Percentiles rank a stretch among this genome's conserved stretches.
Evolutionary conservation across 768 basidiomycete genomes (phyloP).

Genomic region (Phaeolepiota aurea): DNA sequence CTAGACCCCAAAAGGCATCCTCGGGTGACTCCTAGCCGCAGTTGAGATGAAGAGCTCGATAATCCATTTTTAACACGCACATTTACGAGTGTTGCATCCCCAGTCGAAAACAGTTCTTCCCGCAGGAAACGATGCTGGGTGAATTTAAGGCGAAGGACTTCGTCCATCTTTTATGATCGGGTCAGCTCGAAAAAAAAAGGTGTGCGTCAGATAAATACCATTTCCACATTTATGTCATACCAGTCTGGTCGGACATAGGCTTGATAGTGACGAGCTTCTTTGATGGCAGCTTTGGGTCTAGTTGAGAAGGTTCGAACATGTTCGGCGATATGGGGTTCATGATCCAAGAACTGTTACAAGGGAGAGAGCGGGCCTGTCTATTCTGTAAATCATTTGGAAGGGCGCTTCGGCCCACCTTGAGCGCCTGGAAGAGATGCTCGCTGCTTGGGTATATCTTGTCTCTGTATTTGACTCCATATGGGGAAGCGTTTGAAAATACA

Average conservation of each 20-base stretch:
- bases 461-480: slow-evolving; percentile 29
- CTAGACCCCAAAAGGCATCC: slow-evolving; percentile 48
- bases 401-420: slow-evolving; percentile 38
- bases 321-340: slow-evolving; percentile 34
- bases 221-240: slow-evolving; percentile 35
- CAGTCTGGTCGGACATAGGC: slow-evolving; percentile 35
- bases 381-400: not conserved
- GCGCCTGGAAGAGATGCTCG: slow-evolving; percentile 44
- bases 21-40: too few species aligned
- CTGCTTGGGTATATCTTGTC: slow-evolving; percentile 39
- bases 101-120: slow-evolving; percentile 34
- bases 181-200: not conserved
- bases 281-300: slow-evolving; percentile 29
- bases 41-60: too few species aligned
- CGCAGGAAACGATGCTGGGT: slow-evolving; percentile 38
- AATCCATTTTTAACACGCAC: too few species aligned
- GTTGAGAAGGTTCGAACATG: slow-evolving; percentile 25
- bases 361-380: not conserved
- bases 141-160: slow-evolving; percentile 39
- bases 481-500: slow-evolving; percentile 36
- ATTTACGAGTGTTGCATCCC: slow-evolving; percentile 39
- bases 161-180: too few species aligned
- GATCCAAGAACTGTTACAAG: slow-evolving; percentile 27
- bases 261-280: slow-evolving; percentile 30
- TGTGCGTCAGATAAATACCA: slow-evolving; percentile 19